phyloP scores from a whole-genome alignment of 2,329 filamentous ascomycete genomes.

The Fusarium sacchari region DNA sequence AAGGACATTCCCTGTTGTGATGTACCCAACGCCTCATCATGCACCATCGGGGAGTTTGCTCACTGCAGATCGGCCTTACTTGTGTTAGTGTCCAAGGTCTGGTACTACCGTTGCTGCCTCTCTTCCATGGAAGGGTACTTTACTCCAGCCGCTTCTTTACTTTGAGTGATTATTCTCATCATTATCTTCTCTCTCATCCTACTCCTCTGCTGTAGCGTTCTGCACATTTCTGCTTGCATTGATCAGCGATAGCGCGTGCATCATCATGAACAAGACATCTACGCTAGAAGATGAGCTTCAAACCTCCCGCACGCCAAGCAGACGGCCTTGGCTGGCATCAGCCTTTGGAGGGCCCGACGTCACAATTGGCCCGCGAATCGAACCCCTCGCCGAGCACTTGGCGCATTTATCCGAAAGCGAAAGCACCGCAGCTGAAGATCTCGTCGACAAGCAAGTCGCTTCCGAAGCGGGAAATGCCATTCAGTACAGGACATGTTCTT shows the following conservation, averaged over 20 bases:
- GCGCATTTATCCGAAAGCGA: constrained; percentile 51
- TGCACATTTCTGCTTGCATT: background rate
- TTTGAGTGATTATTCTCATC: background rate
- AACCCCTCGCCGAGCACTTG: constrained; percentile 54
- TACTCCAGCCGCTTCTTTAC: background rate
- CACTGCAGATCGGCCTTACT: background rate
- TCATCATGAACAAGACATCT: constrained; percentile 14
- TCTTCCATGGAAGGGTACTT: background rate
- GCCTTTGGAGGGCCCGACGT: constrained; percentile 53
- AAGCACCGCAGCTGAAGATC: constrained; percentile 55
- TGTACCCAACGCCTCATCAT: background rate
- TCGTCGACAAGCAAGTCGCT: constrained; percentile 72
- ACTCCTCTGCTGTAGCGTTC: background rate
- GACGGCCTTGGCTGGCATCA: constrained; percentile 43
- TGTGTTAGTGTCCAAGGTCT: background rate
- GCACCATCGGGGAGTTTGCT: constrained; percentile 19
- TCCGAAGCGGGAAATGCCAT: constrained; percentile 81
- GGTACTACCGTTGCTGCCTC: background rate
- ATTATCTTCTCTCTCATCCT: background rate
- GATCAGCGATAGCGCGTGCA: background rate
- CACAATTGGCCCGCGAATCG: constrained; percentile 62
- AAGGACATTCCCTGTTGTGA: background rate
- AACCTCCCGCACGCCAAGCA: constrained; percentile 6
- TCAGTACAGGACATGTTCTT: constrained; percentile 91
- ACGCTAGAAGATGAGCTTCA: constrained; percentile 22